Evolutionary conservation across 306 rosid species (phyloP).

Genomic region (Purshia tridentata): DNA sequence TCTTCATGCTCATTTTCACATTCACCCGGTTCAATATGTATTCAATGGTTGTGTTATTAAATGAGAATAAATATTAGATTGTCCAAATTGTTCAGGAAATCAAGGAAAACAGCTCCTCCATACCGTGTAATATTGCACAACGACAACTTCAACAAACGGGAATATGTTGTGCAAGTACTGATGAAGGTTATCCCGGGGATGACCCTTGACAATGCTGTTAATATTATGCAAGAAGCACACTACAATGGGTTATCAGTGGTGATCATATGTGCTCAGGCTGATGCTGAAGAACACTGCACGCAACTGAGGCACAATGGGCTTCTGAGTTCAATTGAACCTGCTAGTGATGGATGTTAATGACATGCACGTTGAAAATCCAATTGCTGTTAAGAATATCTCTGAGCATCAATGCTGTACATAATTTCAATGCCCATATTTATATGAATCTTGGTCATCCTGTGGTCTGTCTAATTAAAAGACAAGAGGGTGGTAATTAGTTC

Average conservation of each 20-base stretch:
- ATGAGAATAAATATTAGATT: not conserved
- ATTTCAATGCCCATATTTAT: conserved; percentile 19
- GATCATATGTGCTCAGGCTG: conserved; percentile 63
- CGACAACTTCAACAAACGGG: conserved; percentile 69
- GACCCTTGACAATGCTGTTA: conserved; percentile 71
- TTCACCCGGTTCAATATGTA: not conserved
- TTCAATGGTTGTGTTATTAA: not conserved
- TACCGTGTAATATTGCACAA: conserved; percentile 68
- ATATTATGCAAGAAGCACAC: conserved; percentile 85
- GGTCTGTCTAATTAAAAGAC: conserved; percentile 11
- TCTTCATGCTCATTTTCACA: not conserved
- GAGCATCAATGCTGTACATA: conserved; percentile 37
- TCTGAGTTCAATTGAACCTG: conserved; percentile 74
- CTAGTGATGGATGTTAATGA: conserved; percentile 57
- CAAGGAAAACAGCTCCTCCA: conserved; percentile 61
- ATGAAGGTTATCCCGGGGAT: conserved; percentile 89
- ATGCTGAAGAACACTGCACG: conserved; percentile 82
- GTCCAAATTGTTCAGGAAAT: conserved; percentile 46
- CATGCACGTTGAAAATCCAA: not conserved
- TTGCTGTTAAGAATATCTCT: conserved; percentile 14
- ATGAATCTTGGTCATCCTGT: conserved; percentile 19
- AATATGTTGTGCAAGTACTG: conserved; percentile 77
- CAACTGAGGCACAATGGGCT: conserved; percentile 76
- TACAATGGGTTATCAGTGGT: conserved; percentile 65
- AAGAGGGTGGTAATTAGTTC: conserved; percentile 30